Evolutionary conservation across 352 stramenopile genomes (phyloP), one percentile per base, ranked within the genome.

Genomic region (Pythium chondricola): DNA sequence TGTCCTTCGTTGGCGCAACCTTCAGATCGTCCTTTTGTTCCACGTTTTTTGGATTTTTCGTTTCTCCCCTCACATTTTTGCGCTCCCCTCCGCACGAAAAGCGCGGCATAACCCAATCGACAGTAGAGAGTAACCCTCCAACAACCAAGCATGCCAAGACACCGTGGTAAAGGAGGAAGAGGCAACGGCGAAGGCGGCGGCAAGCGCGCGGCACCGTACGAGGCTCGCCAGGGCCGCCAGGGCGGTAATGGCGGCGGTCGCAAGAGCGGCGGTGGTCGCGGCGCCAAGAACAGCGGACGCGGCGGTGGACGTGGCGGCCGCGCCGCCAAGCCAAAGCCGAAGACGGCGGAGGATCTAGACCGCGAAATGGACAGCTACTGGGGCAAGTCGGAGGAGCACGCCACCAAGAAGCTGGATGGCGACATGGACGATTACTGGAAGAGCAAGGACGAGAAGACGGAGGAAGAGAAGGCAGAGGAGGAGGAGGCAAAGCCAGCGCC

Each of bases 351-450:
- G 50, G 76, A 93, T 43, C 66, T 93, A 22, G 78, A 93, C 57
- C 74, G 73, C 36, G 82, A 93, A 42, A 90, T 93, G 82, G 82
- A 93, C 70, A 80, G 49, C 24, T 93, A 93, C 71, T 93, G 82
- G 82, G 77, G 76, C 43, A 93, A 93, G 63, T 90, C 78, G 46
- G 66, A 74, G 53, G 82, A 93, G 61, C 82, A 93, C 56, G 82
- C 82, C 20, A 33, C 70, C 43, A 93, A 93, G 73, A 88, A 88
- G 61, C 55, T 93, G 24, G 82, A 93, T 52, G 67, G 43, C 33
- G 82, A 93, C 62, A 88, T 93, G 82, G 78, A 93, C 58, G 71
- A 89, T 56, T 93, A 93, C 69, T 93, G 82, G 82, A 93, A 93
- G 76, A 76, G 54, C 32, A 93, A 93, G 67, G 71, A 75, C 36